These are phyloP conservation scores for Rhytidiadelphus loreus DNA, from an alignment of 225 moss, liverwort and hornwort species.

Conservation along the genomic window DNA sequence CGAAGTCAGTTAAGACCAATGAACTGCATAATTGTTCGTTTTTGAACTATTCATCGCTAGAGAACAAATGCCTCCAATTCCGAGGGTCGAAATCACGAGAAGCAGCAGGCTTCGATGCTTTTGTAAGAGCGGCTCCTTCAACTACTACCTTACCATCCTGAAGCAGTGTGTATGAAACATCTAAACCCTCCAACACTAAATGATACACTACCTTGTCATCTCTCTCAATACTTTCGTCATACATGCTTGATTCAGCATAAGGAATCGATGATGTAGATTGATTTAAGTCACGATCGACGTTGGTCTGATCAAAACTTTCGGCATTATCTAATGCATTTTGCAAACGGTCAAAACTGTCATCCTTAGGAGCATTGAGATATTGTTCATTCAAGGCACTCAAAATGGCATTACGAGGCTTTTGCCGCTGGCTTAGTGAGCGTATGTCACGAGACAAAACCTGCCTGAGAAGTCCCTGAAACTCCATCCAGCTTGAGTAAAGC, in stretches of 20 bases:
- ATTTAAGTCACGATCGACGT: background rate
- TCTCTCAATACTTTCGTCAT: conserved; percentile 5
- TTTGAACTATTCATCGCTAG: background rate
- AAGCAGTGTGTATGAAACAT: conserved; percentile 58
- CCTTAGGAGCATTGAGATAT: conserved; percentile 31
- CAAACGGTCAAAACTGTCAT: conserved; percentile 9
- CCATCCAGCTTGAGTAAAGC: conserved; percentile 57
- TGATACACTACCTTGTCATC: conserved; percentile 72
- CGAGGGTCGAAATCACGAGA: conserved; percentile 41
- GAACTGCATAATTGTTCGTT: background rate
- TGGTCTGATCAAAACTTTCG: conserved; percentile 17
- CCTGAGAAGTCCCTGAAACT: conserved; percentile 52
- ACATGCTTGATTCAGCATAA: background rate
- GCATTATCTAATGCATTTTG: conserved; percentile 31
- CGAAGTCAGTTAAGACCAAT: background rate
- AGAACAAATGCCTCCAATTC: conserved; percentile 40
- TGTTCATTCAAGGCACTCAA: conserved; percentile 70
- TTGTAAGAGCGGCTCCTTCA: conserved; percentile 49
- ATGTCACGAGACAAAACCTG: conserved; percentile 93
- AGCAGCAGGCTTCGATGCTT: conserved; percentile 13
- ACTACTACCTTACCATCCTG: conserved; percentile 52
- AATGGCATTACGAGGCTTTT: conserved; percentile 76
- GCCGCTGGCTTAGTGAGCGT: conserved; percentile 79
- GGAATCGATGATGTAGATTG: background rate
- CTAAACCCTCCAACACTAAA: conserved; percentile 81